Evolutionary conservation across 495 filamentous ascomycete genomes (phyloP).

Genomic region (Letharia columbiana): DNA sequence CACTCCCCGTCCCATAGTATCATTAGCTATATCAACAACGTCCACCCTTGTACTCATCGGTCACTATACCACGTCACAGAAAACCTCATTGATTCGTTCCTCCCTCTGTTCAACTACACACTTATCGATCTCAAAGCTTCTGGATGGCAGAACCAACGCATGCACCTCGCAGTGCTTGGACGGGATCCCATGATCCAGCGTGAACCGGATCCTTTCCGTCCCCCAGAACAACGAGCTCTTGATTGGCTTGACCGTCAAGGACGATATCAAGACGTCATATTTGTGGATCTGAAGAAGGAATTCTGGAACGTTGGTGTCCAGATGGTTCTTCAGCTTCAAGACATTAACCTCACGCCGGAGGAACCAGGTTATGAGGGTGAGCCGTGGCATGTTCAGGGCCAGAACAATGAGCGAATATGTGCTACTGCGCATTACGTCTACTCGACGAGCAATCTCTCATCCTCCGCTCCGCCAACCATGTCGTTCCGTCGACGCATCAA

Average conservation of each 20-base stretch:
- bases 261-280: conserved; percentile 24
- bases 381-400: conserved; percentile 35
- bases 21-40: conserved; percentile 41
- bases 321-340: conserved; percentile 32
- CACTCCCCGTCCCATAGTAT: conserved; percentile 21
- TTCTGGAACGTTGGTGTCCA: conserved; percentile 38
- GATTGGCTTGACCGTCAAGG: conserved; percentile 22
- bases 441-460: conserved; percentile 1
- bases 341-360: conserved; percentile 32
- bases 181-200: conserved; percentile 25
- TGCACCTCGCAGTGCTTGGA: conserved; percentile 24
- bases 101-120: conserved; percentile 36
- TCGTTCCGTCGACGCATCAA: conserved; percentile 26
- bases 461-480: conserved; percentile 28
- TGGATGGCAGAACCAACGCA: conserved; percentile 23
- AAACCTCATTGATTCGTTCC: conserved; percentile 33
- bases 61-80: conserved; percentile 38
- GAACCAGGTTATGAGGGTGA: conserved; percentile 30
- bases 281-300: conserved; percentile 30
- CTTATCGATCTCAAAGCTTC: conserved; percentile 36
- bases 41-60: conserved; percentile 35
- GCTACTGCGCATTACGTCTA: conserved; percentile 29
- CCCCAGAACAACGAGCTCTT: conserved; percentile 8
- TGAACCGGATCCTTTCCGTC: conserved; percentile 22
- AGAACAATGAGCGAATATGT: conserved; percentile 39